phyloP scores from a whole-genome alignment of 1,139 yeast genomes.

The Hyphopichia wangnamkhiaoensis region DNA sequence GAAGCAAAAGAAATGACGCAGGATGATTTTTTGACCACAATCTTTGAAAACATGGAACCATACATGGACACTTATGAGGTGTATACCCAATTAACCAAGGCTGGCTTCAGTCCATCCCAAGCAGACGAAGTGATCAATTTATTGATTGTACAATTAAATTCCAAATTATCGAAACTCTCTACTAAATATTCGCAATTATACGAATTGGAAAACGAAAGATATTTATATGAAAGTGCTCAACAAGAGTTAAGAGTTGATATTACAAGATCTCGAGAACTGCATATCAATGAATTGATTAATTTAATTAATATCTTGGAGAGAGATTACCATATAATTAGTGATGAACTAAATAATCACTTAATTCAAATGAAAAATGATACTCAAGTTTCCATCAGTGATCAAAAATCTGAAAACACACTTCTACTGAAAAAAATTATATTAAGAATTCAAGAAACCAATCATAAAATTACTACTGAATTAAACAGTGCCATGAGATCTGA shows the following conservation, averaged over 20 bases:
- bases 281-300: slow-evolving; percentile 67
- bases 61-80: slow-evolving; percentile 54
- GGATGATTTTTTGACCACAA: slow-evolving; percentile 29
- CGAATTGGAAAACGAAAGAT: slow-evolving; percentile 83
- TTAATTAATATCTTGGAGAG: slow-evolving; percentile 71
- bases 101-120: slow-evolving; percentile 57
- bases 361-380: slow-evolving; percentile 71
- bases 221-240: slow-evolving; percentile 89
- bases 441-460: slow-evolving; percentile 79
- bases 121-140: slow-evolving; percentile 54
- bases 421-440: slow-evolving; percentile 70
- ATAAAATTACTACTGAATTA: slow-evolving; percentile 81
- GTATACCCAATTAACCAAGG: slow-evolving; percentile 35
- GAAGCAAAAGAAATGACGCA: slow-evolving; percentile 9
- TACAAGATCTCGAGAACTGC: slow-evolving; percentile 69
- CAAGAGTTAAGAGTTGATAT: slow-evolving; percentile 84
- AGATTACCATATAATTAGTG: slow-evolving; percentile 68
- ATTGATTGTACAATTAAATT: slow-evolving; percentile 49
- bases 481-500: slow-evolving; percentile 82
- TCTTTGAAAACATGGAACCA: slow-evolving; percentile 47
- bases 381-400: slow-evolving; percentile 83
- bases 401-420: slow-evolving; percentile 80
- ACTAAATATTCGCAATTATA: slow-evolving; percentile 61
- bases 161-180: slow-evolving; percentile 58
- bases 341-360: slow-evolving; percentile 73